A percentile compares a stretch with the other conserved stretches of the same genome.
Conservation (phyloP, 495 filamentous ascomycete genomes). For the Aspergillus heteromorphus region DNA sequence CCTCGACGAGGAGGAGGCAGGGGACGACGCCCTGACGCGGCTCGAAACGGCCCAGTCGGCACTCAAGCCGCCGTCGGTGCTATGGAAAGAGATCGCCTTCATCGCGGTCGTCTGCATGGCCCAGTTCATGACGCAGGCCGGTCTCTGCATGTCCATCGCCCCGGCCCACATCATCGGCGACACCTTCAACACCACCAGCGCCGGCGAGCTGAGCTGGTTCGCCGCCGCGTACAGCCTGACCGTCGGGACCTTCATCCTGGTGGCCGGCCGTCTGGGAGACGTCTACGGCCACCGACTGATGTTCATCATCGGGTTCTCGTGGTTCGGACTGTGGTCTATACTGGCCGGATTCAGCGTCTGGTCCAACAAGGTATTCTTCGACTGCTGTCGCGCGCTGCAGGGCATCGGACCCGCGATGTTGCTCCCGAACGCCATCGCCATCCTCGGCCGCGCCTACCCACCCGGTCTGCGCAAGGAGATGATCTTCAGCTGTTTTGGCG, state of each 20-base stretch:
- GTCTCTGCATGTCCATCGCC: conserved; percentile 35
- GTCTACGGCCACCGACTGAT: conserved; percentile 57
- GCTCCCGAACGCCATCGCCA: conserved; percentile 45
- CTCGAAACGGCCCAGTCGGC: conserved; percentile 17
- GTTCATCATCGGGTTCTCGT: conserved; percentile 56
- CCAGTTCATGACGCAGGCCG: conserved; percentile 44
- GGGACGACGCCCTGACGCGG: conserved; percentile 11
- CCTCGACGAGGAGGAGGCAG: background rate
- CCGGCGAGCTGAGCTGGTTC: conserved; percentile 42
- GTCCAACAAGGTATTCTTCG: conserved; percentile 35
- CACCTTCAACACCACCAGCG: conserved; percentile 34
- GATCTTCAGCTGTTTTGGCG: conserved; percentile 57
- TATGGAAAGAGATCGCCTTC: conserved; percentile 33
- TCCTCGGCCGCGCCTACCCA: conserved; percentile 39
- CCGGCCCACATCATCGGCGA: conserved; percentile 40
- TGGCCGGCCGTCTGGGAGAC: conserved; percentile 60
- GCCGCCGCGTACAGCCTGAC: conserved; percentile 50
- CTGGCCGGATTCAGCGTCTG: conserved; percentile 48
- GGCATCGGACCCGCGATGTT: conserved; percentile 50
- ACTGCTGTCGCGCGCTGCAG: conserved; percentile 42
- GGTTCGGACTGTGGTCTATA: conserved; percentile 57
- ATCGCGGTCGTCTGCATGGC: conserved; percentile 41
- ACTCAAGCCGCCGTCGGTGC: conserved; percentile 6
- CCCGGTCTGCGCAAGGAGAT: conserved; percentile 52
- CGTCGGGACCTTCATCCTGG: conserved; percentile 60